Evolutionary conservation across 2,329 filamentous ascomycete species (phyloP).

Genomic region (Diaporthe sp.): DNA sequence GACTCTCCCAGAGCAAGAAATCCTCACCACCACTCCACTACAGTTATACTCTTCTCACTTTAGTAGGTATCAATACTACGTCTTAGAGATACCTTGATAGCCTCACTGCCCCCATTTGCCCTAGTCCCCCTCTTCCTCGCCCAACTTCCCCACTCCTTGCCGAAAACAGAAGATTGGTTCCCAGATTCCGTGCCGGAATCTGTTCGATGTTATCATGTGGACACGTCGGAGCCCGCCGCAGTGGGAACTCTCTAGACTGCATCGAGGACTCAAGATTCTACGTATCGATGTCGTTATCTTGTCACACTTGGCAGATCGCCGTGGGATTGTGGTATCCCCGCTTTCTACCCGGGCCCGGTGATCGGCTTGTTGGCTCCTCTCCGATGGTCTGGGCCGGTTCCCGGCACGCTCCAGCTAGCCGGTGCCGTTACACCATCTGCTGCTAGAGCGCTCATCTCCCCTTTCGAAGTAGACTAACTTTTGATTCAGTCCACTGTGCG

Average conservation of each 20-base stretch:
- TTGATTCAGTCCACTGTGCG: neutral
- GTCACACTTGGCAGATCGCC: neutral
- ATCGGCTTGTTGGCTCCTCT: slow-evolving; percentile 21
- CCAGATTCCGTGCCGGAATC: neutral
- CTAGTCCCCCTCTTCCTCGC: neutral
- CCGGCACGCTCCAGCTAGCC: neutral
- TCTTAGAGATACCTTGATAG: too few relatives aligned
- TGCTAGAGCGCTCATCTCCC: neutral
- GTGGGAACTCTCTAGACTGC: neutral
- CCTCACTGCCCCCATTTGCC: neutral
- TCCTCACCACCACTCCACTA: too few relatives aligned
- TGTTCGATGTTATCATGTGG: slow-evolving; percentile 6
- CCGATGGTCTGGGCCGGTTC: slow-evolving; percentile 18
- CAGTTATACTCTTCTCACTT: too few relatives aligned
- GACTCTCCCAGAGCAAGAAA: too few relatives aligned
- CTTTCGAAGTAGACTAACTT: neutral
- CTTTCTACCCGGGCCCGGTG: slow-evolving; percentile 11
- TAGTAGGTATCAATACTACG: too few relatives aligned
- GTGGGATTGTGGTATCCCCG: slow-evolving; percentile 5
- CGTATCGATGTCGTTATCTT: slow-evolving; percentile 11
- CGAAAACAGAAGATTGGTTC: too few relatives aligned
- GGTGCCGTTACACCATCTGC: neutral
- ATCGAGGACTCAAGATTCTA: neutral
- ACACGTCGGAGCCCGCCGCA: neutral
- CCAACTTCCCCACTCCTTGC: neutral